phyloP scores from a whole-genome alignment of 768 basidiomycete genomes.

The Multifurca ochricompacta region DNA sequence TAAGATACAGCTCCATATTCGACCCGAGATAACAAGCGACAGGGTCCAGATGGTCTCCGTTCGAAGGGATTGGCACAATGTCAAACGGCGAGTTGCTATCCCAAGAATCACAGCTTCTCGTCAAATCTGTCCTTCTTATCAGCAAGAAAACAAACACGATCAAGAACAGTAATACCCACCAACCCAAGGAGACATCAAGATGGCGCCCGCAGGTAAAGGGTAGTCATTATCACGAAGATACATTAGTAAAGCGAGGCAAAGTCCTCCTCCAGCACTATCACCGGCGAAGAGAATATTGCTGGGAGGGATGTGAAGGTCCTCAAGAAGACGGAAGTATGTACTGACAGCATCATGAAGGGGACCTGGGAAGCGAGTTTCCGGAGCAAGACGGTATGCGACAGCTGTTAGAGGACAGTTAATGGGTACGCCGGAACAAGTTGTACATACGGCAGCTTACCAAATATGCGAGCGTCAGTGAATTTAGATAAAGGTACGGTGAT shows the following conservation, averaged over 20 bases:
- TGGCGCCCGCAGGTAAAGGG: slow-evolving; percentile 73
- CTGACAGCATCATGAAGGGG: slow-evolving; percentile 79
- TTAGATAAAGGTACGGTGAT: slow-evolving; percentile 90
- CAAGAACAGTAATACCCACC: slow-evolving; percentile 44
- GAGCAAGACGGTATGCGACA: slow-evolving; percentile 91
- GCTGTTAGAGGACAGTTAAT: slow-evolving; percentile 37
- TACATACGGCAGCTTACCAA: slow-evolving; percentile 42
- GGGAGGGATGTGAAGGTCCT: slow-evolving; percentile 84
- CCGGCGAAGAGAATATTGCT: slow-evolving; percentile 86
- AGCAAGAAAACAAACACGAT: neutral
- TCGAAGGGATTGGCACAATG: slow-evolving; percentile 64
- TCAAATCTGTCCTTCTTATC: slow-evolving; percentile 52
- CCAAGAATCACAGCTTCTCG: slow-evolving; percentile 98
- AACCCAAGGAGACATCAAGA: slow-evolving; percentile 93
- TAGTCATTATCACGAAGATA: slow-evolving; percentile 92
- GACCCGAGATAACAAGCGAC: slow-evolving; percentile 91
- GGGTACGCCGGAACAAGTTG: neutral
- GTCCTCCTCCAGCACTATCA: slow-evolving; percentile 90
- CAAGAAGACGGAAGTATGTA: slow-evolving; percentile 78
- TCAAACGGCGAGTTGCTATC: slow-evolving; percentile 86
- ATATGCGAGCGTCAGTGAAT: slow-evolving; percentile 81
- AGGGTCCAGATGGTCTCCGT: slow-evolving; percentile 84
- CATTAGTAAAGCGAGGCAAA: slow-evolving; percentile 79
- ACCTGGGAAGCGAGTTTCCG: slow-evolving; percentile 91
- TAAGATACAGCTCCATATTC: slow-evolving; percentile 70